Base-by-base conservation (phyloP, 2,329 filamentous ascomycete genomes). In the Fusarium sarcochroum region DNA sequence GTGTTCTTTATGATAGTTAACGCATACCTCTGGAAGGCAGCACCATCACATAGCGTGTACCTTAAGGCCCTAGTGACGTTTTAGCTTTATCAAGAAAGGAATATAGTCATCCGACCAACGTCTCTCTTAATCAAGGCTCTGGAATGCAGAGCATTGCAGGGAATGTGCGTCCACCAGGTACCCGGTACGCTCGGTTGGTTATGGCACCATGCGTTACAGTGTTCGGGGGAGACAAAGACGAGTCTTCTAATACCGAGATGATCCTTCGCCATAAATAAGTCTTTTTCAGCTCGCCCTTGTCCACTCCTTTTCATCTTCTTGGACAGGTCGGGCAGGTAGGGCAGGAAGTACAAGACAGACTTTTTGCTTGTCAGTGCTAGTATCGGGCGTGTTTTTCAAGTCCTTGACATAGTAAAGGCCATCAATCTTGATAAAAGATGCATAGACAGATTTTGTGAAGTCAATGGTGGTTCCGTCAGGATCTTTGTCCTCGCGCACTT, bases 191-290 rank as follows among this genome's bases (percentile, higher is more conserved):
- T 52, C 0, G 55, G 46, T n/a, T 55, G 54, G 25, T 6, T 47
- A 23, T 25, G 3, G 30, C 55, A 63, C 60, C 55, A 63, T 51
- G 52, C 18, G 7, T 59, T 40, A 35, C 49, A 32, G 25, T n/a
- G 34, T 5, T 46, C 42, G 11, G 44, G 38, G 27, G 50, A 55
- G 17, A 64, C 38, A 17, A 55, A 64, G 27, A 56, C 13, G 17
- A 55, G 27, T 44, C 48, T 40, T 25, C 55, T 50, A n/a, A 64
- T 56, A 7, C 60, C 60, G 15, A 56, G 6, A 17, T 59, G 60
- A 44, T 59, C 55, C 18, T 52, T 45, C 51, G 55, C 55, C 34
- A 59, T 27, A 42, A 64, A 64, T n/a, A 56, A n/a, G 38, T 63
- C 50, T 34, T 54, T 55, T 9, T 27, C 27, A 10, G 25, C 45